Percentiles rank a stretch among this genome's conserved stretches.
phyloP scores from a whole-genome alignment of 2,329 filamentous ascomycete species.

The Ophiostoma himal-ulmi region DNA sequence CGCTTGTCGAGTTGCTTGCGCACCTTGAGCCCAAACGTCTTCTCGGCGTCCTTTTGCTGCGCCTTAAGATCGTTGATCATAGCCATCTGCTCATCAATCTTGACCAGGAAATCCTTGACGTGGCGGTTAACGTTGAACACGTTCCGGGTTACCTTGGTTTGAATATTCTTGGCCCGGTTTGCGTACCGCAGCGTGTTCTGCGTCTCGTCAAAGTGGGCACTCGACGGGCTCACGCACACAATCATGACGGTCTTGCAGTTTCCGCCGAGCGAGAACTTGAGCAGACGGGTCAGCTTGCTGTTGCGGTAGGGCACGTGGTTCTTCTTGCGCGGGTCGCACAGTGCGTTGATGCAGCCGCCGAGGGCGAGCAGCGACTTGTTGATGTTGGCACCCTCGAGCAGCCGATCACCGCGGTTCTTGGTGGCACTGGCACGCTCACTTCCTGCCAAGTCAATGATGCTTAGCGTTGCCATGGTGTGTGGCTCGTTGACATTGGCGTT shows the following conservation, averaged over 20 bases:
- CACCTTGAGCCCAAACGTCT: conserved; percentile 77
- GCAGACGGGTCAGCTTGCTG: conserved; percentile 87
- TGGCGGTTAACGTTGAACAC: conserved; percentile 99
- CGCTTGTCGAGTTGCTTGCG: conserved; percentile 85
- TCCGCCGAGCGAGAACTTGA: conserved; percentile 94
- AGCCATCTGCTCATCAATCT: conserved; percentile 98
- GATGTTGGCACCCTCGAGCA: conserved; percentile 95
- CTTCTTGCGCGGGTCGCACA: conserved; percentile 85
- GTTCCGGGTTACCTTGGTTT: conserved; percentile 98
- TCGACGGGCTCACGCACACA: conserved; percentile 94
- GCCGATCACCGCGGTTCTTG: conserved; percentile 86
- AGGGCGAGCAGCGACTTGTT: conserved; percentile 95
- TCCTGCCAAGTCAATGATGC: conserved; percentile 94
- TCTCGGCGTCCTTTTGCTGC: conserved; percentile 85
- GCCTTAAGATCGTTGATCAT: conserved; percentile 92
- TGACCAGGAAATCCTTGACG: conserved; percentile 98
- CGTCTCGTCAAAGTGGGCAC: conserved; percentile 94
- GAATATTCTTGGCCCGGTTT: conserved; percentile 97
- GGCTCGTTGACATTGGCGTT: conserved; percentile 91
- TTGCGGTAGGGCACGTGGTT: conserved; percentile 97
- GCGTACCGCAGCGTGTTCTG: conserved; percentile 97
- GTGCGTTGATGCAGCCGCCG: conserved; percentile 95
- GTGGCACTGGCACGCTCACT: conserved; percentile 95
- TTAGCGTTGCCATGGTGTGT: conserved; percentile 95
- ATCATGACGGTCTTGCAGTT: conserved; percentile 99